Percentiles rank a stretch among this genome's conserved stretches.
These are phyloP conservation scores for Larix kaempferi DNA, from an alignment of 75 land plant genomes.

Conservation along the genomic window DNA sequence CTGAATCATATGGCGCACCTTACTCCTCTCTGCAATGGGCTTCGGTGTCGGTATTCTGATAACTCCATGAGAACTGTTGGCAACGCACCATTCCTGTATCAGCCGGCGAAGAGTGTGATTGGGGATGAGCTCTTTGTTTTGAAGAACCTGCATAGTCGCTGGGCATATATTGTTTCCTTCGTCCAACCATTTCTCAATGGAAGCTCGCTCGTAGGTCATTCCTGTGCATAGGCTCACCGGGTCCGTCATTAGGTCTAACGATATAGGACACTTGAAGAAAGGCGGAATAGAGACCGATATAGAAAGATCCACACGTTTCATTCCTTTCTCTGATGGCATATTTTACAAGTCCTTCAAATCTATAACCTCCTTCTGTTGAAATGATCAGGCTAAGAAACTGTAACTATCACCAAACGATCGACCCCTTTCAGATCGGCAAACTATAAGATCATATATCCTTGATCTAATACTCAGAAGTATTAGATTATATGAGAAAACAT, in stretches of 20 bases:
- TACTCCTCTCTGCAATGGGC: conserved; percentile 25
- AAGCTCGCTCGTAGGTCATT: conserved; percentile 70
- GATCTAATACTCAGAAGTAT: no score
- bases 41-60: conserved; percentile 40
- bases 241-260: conserved; percentile 80
- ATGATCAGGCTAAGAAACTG: no score
- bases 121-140: conserved; percentile 55
- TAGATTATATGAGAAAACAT: no score
- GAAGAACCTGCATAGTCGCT: conserved; percentile 64
- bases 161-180: conserved; percentile 70
- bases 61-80: conserved; percentile 18
- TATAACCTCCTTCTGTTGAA: no score
- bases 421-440: no score
- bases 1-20: conserved; percentile 23
- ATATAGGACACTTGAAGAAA: conserved; percentile 76
- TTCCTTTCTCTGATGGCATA: no score
- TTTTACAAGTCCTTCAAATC: no score
- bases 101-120: conserved; percentile 75
- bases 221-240: conserved; percentile 82
- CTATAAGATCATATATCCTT: no score
- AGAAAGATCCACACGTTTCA: no score
- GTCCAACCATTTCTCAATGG: conserved; percentile 71
- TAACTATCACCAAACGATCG: no score
- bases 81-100: conserved; percentile 53
- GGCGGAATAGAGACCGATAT: conserved; percentile 41